phyloP scores from a whole-genome alignment of 106 monocot genomes.

The Ottelia alismoides region DNA sequence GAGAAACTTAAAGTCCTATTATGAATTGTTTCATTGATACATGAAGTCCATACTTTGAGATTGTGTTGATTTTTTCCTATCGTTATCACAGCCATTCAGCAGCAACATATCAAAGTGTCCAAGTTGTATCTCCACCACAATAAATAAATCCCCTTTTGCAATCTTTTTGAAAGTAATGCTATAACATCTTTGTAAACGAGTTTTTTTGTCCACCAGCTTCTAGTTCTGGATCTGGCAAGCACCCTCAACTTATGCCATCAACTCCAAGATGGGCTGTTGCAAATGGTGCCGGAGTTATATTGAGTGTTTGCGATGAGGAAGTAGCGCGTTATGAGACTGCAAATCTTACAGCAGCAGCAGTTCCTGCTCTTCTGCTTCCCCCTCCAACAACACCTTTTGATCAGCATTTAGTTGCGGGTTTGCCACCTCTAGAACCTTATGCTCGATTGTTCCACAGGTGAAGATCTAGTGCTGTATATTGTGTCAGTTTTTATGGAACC shows the following conservation, averaged over 20 bases:
- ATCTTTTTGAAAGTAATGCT: no score
- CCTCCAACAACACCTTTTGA: slow-evolving; percentile 83
- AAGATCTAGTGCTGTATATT: neutral
- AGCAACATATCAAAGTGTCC: no score
- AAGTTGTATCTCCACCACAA: no score
- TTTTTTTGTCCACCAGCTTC: slow-evolving; percentile 38
- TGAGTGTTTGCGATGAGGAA: slow-evolving; percentile 95
- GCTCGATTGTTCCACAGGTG: slow-evolving; percentile 87
- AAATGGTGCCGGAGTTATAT: slow-evolving; percentile 92
- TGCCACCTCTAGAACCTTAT: slow-evolving; percentile 90
- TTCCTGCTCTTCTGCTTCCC: slow-evolving; percentile 83
- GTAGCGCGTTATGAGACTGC: slow-evolving; percentile 87
- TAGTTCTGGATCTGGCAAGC: slow-evolving; percentile 72
- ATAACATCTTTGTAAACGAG: no score
- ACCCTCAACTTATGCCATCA: slow-evolving; percentile 88
- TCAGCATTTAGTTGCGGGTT: slow-evolving; percentile 82
- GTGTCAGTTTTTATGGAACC: no score
- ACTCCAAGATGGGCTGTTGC: slow-evolving; percentile 97
- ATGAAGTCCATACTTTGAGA: no score
- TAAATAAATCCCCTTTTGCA: no score
- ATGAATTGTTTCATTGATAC: no score
- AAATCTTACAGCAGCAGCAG: slow-evolving; percentile 86
- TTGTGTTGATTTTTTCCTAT: no score
- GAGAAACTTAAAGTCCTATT: no score
- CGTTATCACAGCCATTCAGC: no score